These are phyloP conservation scores for Leccinum variabile DNA, from an alignment of 1,284 basidiomycete genomes.

Conservation along the genomic window DNA sequence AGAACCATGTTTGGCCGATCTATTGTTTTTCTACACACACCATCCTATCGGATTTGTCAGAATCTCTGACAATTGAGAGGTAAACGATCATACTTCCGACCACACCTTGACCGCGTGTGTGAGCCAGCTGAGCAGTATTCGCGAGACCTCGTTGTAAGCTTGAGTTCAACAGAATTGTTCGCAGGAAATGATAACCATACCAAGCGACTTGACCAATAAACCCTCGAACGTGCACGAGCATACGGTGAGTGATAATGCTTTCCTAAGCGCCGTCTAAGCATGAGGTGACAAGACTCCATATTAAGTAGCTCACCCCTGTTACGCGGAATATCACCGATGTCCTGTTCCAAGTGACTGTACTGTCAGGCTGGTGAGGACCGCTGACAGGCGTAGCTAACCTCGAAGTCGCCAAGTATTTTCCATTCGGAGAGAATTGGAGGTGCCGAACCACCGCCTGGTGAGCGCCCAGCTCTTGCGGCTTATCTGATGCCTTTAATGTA, in stretches of 20 bases:
- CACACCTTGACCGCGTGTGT: slow-evolving; percentile 73
- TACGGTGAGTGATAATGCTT: slow-evolving; percentile 58
- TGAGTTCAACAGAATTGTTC: slow-evolving; percentile 7
- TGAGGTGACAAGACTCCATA: slow-evolving; percentile 9
- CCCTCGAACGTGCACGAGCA: slow-evolving; percentile 69
- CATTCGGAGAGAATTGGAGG: slow-evolving; percentile 43
- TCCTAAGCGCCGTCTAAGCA: slow-evolving; percentile 41
- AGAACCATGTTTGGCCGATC: slow-evolving; percentile 61
- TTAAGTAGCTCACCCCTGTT: slow-evolving; percentile 51
- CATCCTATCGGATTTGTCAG: slow-evolving; percentile 48
- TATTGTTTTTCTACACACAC: slow-evolving; percentile 71
- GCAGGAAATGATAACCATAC: slow-evolving; percentile 36
- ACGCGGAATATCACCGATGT: slow-evolving; percentile 75
- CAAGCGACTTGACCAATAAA: slow-evolving; percentile 81
- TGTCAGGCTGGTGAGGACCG: slow-evolving; percentile 9
- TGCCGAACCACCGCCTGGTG: slow-evolving; percentile 40
- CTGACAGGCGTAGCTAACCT: slow-evolving; percentile 21
- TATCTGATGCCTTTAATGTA: slow-evolving; percentile 53
- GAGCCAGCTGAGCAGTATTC: slow-evolving; percentile 63
- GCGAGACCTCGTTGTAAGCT: slow-evolving; percentile 52
- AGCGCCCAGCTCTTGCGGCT: slow-evolving; percentile 50
- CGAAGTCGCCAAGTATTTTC: slow-evolving; percentile 40
- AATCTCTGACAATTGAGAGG: slow-evolving; percentile 6
- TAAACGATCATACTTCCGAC: slow-evolving; percentile 54
- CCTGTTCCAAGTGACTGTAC: slow-evolving; percentile 63